phyloP scores from a whole-genome alignment of 768 basidiomycete species.

The Suillus cothurnatus region DNA sequence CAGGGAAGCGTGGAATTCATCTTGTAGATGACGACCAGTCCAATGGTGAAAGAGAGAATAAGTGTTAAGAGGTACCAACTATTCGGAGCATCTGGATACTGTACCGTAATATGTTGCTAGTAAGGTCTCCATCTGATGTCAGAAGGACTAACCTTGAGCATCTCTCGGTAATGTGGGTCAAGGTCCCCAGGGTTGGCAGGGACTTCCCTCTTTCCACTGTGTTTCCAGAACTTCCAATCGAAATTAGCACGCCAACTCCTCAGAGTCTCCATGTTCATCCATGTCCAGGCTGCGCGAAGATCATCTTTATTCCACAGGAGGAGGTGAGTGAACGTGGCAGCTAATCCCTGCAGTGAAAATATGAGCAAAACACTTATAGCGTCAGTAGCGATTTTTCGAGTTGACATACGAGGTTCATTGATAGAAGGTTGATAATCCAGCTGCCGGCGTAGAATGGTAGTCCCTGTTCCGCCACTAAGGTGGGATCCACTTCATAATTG shows the following conservation, averaged over 20 bases:
- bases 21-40: slow-evolving; percentile 56
- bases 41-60: slow-evolving; percentile 44
- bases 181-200: slow-evolving; percentile 41
- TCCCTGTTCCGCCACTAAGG: slow-evolving; percentile 46
- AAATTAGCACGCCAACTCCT: slow-evolving; percentile 36
- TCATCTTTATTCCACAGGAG: slow-evolving; percentile 56
- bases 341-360: slow-evolving; percentile 45
- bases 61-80: slow-evolving; percentile 36
- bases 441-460: slow-evolving; percentile 33
- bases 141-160: slow-evolving; percentile 38
- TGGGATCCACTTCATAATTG: slow-evolving; percentile 51
- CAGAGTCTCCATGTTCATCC: slow-evolving; percentile 40
- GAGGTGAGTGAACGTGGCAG: slow-evolving; percentile 54
- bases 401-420: slow-evolving; percentile 15
- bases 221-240: slow-evolving; percentile 41
- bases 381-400: not conserved
- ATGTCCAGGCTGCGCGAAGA: slow-evolving; percentile 47
- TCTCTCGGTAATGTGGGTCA: slow-evolving; percentile 60
- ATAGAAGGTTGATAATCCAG: slow-evolving; percentile 24
- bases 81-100: slow-evolving; percentile 38
- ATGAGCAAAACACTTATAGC: slow-evolving; percentile 7
- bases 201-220: slow-evolving; percentile 22
- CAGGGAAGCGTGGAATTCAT: slow-evolving; percentile 57
- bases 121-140: slow-evolving; percentile 17
- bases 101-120: not conserved